Evolutionary conservation across 2,329 filamentous ascomycete species (phyloP), one percentile per base, ranked within the genome.

Genomic region (Paraconiothyrium brasiliense): DNA sequence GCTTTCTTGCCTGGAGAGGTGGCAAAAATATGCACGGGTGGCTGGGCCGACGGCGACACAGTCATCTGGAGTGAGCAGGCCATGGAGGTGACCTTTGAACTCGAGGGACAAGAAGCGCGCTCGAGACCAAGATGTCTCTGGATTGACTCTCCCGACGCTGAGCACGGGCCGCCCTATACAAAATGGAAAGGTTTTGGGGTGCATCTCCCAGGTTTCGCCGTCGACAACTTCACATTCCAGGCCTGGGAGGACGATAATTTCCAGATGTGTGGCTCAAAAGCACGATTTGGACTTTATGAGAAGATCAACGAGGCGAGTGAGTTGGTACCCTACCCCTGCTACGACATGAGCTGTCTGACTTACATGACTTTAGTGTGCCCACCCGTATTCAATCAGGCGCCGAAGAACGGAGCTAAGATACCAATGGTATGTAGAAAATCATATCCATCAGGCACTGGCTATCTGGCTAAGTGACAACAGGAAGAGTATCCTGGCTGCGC

Each of bases 221-320:
- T 46, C 9, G 43, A 46, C 20, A 46, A 46, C 16, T 8, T 1
- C 1, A 46, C 43, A 9, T 46, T 22, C 22, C 3, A 8, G 7
- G n/a, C 6, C 6, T 46, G 43, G 43, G 43, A 46, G 43, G 6
- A 24, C 7, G 20, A 46, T 22, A 16, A 16, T 27, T 46, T 22
- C 1, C 43, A 46, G 20, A 46, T 46, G 43, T 46, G 43, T 13
- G 43, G 43, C 6, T 46, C 43, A 24, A 46, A 46, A 16, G 43
- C 43, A 9, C 16, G 43, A 13, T 46, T 46, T 27, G 43, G 43
- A 13, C 43, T 46, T 7, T 46, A 46, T 4, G 43, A 46, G 20
- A 46, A 46, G 20, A 46, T 46, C n/a, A 46, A 46, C 11, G 43
- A 46, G 43, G 24, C 24, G 43, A 46, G 43, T 46, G n/a, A 46